These are phyloP conservation scores for Daedaleopsis nitida DNA, from an alignment of 768 basidiomycete species.

Conservation along the genomic window DNA sequence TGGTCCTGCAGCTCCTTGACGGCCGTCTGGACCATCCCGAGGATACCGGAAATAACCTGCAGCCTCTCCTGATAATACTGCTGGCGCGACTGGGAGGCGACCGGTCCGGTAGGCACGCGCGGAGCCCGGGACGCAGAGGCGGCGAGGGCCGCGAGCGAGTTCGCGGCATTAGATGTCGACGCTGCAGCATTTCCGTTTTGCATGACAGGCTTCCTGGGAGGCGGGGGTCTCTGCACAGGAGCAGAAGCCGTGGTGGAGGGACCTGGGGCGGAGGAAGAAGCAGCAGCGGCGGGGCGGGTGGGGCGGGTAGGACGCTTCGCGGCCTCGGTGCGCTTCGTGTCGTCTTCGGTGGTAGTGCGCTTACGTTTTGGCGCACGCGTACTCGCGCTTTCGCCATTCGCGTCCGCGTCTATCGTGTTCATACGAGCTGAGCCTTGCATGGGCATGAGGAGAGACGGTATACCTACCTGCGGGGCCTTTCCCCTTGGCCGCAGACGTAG, in stretches of 20 bases:
- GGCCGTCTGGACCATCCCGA: constrained; percentile 19
- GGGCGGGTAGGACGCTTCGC: constrained; percentile 17
- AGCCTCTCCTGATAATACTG: constrained; percentile 19
- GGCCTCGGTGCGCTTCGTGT: constrained; percentile 19
- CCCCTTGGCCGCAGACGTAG: constrained; percentile 12
- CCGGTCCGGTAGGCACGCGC: constrained; percentile 9
- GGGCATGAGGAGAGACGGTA: background rate
- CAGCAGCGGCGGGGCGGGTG: constrained; percentile 13
- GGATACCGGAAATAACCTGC: constrained; percentile 20
- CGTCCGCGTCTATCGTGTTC: background rate
- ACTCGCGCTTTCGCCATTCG: constrained; percentile 18
- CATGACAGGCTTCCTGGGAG: constrained; percentile 12
- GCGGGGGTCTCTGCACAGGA: constrained; percentile 2
- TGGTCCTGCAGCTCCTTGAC: constrained; percentile 21
- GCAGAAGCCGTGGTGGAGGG: constrained; percentile 17
- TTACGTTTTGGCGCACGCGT: constrained; percentile 18
- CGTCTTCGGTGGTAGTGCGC: constrained; percentile 16
- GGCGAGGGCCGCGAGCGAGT: constrained; percentile 16
- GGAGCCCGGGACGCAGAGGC: constrained; percentile 20
- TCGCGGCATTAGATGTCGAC: constrained; percentile 2
- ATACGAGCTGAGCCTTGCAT: background rate
- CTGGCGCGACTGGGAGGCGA: constrained; percentile 1
- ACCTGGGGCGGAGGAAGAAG: constrained; percentile 14
- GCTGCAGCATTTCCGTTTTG: constrained; percentile 17
- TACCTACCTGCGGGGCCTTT: constrained; percentile 14